Conservation (phyloP, 306 rosid species). For the Cucurbita maxima region DNA sequence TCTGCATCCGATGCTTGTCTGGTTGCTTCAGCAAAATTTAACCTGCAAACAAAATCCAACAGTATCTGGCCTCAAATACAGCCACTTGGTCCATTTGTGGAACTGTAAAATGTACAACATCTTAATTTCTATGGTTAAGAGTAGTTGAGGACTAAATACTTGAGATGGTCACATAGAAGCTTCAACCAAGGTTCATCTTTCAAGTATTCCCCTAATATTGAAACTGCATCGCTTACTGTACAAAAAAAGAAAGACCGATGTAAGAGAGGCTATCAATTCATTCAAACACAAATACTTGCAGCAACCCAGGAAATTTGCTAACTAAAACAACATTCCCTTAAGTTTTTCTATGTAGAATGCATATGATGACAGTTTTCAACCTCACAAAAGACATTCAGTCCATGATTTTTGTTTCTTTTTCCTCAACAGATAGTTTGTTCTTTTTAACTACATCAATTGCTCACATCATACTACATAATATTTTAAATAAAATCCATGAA, state of each 20-base stretch:
- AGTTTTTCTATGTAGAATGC: background rate
- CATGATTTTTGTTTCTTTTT: background rate
- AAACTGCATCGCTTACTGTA: conserved; percentile 79
- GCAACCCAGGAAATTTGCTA: background rate
- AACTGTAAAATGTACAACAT: background rate
- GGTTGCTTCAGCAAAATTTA: conserved; percentile 43
- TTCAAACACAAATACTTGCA: background rate
- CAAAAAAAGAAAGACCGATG: conserved; percentile 16
- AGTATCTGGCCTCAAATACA: background rate
- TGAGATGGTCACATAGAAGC: conserved; percentile 49
- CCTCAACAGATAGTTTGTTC: background rate
- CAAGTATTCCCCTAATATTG: conserved; percentile 74
- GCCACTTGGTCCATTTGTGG: background rate
- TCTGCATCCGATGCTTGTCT: conserved; percentile 34
- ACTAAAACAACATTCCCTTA: background rate
- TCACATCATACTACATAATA: background rate
- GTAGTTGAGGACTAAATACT: conserved; percentile 29
- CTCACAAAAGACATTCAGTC: background rate
- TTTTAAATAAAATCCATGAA: background rate
- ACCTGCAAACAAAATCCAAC: conserved; percentile 33
- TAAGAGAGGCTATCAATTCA: background rate
- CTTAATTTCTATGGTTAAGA: background rate
- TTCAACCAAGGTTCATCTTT: conserved; percentile 80
- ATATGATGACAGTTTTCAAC: background rate
- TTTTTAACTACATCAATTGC: background rate